phyloP scores from a whole-genome alignment of 371 early-diverging fungal species.

The Mortierella sp. region DNA sequence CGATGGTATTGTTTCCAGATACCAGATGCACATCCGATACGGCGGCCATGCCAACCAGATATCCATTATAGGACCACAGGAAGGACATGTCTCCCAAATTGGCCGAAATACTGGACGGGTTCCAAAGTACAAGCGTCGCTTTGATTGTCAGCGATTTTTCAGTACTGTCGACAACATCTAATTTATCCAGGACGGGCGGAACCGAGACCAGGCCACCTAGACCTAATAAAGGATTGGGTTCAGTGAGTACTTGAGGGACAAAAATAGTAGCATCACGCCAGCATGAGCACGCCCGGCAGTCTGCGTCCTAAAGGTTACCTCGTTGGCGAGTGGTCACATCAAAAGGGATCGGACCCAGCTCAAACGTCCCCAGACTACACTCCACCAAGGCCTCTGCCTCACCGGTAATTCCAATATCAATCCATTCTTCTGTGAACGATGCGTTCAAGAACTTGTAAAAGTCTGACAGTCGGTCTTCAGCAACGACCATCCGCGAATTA shows the following conservation, averaged over 20 bases:
- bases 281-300: too few species aligned
- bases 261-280: too few species aligned
- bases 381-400: constrained; percentile 41
- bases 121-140: constrained; percentile 28
- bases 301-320: constrained; percentile 20
- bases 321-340: constrained; percentile 32
- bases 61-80: constrained; percentile 30
- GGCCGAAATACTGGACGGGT: constrained; percentile 48
- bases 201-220: constrained; percentile 30
- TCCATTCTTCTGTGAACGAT: constrained; percentile 40
- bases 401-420: constrained; percentile 40
- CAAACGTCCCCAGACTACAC: constrained; percentile 46
- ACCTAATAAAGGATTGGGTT: too few species aligned
- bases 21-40: constrained; percentile 13
- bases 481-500: constrained; percentile 8
- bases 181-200: constrained; percentile 27
- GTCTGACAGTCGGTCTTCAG: constrained; percentile 8
- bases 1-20: constrained; percentile 43
- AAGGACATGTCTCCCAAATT: constrained; percentile 37
- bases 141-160: constrained; percentile 38
- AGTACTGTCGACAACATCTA: constrained; percentile 51
- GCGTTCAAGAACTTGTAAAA: constrained; percentile 42
- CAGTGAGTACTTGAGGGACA: too few species aligned
- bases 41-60: constrained; percentile 39
- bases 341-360: constrained; percentile 49